Evolutionary conservation across 169 alveolate genomes (phyloP).

Genomic region (Cryptosporidium sp.): DNA sequence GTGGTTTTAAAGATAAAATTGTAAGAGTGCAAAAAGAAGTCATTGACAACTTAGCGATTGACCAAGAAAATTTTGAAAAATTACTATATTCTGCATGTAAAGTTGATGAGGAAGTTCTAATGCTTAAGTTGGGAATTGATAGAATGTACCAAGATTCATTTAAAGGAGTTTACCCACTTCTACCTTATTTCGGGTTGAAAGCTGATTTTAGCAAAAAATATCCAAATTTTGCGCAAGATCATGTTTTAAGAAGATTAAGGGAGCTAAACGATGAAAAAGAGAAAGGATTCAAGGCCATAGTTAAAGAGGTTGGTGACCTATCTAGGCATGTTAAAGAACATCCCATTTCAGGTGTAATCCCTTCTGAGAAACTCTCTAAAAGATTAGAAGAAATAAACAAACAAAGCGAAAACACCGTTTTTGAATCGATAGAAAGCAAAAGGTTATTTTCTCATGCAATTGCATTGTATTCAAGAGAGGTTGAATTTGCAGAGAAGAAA

Average conservation of each 20-base stretch:
- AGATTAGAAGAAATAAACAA: conserved; percentile 38
- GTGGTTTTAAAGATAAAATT: conserved; percentile 45
- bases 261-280: conserved; percentile 55
- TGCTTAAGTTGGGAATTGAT: conserved; percentile 38
- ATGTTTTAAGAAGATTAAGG: not conserved
- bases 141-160: conserved; percentile 56
- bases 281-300: not conserved
- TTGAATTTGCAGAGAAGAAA: conserved; percentile 18
- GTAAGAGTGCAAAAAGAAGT: conserved; percentile 20
- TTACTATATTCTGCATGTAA: conserved; percentile 18
- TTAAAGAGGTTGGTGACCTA: conserved; percentile 37
- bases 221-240: conserved; percentile 23
- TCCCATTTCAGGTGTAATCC: conserved; percentile 32
- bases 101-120: conserved; percentile 18
- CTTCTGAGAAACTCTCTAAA: conserved; percentile 51
- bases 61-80: conserved; percentile 14
- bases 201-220: conserved; percentile 11
- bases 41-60: not conserved
- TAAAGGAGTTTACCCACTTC: conserved; percentile 30
- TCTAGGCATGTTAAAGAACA: not conserved
- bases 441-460: conserved; percentile 60
- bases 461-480: conserved; percentile 59
- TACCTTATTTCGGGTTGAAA: conserved; percentile 24
- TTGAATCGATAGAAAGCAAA: conserved; percentile 22
- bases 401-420: conserved; percentile 17